Evolutionary conservation across 2,329 filamentous ascomycete species (phyloP).

Genomic region (Apiospora aurea): DNA sequence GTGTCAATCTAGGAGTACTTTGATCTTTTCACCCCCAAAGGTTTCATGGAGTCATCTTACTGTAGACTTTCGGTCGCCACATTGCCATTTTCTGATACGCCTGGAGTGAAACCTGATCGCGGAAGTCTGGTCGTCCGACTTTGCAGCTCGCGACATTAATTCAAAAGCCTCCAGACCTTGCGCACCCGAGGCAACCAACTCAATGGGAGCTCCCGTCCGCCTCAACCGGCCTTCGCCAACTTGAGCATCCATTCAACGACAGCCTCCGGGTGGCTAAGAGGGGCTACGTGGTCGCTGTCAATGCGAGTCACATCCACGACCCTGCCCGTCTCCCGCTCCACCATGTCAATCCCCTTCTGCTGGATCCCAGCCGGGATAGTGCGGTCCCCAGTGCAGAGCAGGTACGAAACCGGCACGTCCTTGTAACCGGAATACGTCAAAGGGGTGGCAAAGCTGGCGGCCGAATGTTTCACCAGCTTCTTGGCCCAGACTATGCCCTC

Average conservation of each 20-base stretch:
- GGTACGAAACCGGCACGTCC: conserved; percentile 48
- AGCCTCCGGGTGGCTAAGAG: conserved; percentile 35
- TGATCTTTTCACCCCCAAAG: too few relatives aligned
- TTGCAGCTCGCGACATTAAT: too few relatives aligned
- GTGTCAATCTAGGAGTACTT: too few relatives aligned
- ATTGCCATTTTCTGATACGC: too few relatives aligned
- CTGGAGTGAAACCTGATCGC: too few relatives aligned
- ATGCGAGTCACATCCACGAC: conserved; percentile 48
- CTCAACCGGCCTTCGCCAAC: conserved; percentile 12
- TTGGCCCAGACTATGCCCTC: conserved; percentile 30
- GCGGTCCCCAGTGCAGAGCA: conserved; percentile 46
- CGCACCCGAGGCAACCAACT: too few relatives aligned
- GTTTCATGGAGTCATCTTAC: too few relatives aligned
- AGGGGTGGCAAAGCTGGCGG: conserved; percentile 41
- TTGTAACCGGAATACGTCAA: conserved; percentile 50
- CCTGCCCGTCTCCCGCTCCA: conserved; percentile 35
- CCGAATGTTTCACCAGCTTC: conserved; percentile 40
- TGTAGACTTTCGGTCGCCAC: too few relatives aligned
- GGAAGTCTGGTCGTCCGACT: too few relatives aligned
- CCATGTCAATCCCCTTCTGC: conserved; percentile 38
- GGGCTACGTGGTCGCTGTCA: conserved; percentile 44
- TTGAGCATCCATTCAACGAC: conserved; percentile 36
- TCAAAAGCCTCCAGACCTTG: too few relatives aligned
- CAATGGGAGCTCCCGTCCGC: neutral
- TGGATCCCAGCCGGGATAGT: conserved; percentile 42